Conservation (phyloP, 352 stramenopile species). For the Phytophthora palmivora region DNA sequence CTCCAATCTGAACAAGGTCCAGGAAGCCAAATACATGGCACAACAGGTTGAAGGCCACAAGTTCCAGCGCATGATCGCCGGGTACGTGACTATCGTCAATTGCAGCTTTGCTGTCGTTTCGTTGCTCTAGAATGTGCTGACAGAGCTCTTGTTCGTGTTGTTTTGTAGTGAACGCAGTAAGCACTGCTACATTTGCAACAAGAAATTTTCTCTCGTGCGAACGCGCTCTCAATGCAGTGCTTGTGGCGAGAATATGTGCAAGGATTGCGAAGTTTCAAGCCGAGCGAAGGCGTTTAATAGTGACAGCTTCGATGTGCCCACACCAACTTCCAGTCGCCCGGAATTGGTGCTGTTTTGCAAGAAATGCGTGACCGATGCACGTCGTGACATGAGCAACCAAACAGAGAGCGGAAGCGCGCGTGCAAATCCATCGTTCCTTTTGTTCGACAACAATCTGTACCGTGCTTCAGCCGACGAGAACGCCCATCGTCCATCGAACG, state of each 20-base stretch:
- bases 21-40: constrained; percentile 66
- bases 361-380: constrained; percentile 55
- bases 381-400: constrained; percentile 50
- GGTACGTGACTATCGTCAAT: constrained; percentile 37
- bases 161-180: constrained; percentile 53
- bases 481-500: constrained; percentile 28
- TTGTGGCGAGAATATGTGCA: constrained; percentile 78
- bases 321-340: constrained; percentile 39
- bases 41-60: constrained; percentile 60
- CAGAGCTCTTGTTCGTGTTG: constrained; percentile 8
- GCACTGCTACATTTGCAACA: constrained; percentile 73
- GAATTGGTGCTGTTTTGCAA: constrained; percentile 66
- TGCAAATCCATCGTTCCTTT: constrained; percentile 31
- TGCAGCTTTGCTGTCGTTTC: neutral
- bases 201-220: constrained; percentile 75
- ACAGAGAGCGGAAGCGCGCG: constrained; percentile 15
- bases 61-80: constrained; percentile 44
- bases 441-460: constrained; percentile 50
- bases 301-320: constrained; percentile 42
- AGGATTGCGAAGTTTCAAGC: constrained; percentile 65
- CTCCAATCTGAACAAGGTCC: constrained; percentile 64
- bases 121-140: constrained; percentile 5
- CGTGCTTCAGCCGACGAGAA: constrained; percentile 27
- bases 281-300: constrained; percentile 60
- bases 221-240: constrained; percentile 68